A percentile compares a stretch with the other conserved stretches of the same genome.
Conservation (phyloP, 2,329 filamentous ascomycete species). For the Aspergillus cejpii region DNA sequence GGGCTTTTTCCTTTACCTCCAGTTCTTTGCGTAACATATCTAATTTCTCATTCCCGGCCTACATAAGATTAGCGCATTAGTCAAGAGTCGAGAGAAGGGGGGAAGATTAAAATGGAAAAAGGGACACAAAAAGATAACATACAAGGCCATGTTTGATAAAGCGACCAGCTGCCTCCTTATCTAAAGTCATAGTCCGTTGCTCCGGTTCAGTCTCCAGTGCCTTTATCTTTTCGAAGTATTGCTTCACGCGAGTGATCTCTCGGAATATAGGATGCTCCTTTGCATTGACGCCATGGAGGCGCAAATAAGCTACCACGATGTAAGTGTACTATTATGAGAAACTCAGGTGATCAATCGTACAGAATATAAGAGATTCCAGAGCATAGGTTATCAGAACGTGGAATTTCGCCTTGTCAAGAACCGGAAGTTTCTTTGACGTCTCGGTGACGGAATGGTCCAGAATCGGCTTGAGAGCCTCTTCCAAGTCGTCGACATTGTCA, state of each 20-base stretch:
- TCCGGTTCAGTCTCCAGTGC: slow-evolving; percentile 58
- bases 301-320: slow-evolving; percentile 57
- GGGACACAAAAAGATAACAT: slow-evolving; percentile 25
- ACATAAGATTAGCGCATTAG: slow-evolving; percentile 14
- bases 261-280: slow-evolving; percentile 76
- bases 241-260: slow-evolving; percentile 78
- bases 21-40: slow-evolving; percentile 47
- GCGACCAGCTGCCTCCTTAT: slow-evolving; percentile 71
- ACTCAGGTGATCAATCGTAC: slow-evolving; percentile 45
- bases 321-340: slow-evolving; percentile 8
- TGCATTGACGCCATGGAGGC: slow-evolving; percentile 71
- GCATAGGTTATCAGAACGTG: slow-evolving; percentile 83
- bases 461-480: slow-evolving; percentile 67
- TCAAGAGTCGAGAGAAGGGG: neutral
- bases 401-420: slow-evolving; percentile 93
- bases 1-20: slow-evolving; percentile 46
- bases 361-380: slow-evolving; percentile 84
- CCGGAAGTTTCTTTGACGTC: slow-evolving; percentile 68
- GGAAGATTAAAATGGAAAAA: neutral
- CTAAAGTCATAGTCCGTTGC: slow-evolving; percentile 53
- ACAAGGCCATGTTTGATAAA: slow-evolving; percentile 79
- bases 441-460: slow-evolving; percentile 58
- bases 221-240: slow-evolving; percentile 92
- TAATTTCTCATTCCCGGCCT: slow-evolving; percentile 47
- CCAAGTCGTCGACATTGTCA: slow-evolving; percentile 69